Percentiles rank a stretch among this genome's conserved stretches.
These are phyloP conservation scores for Cantharellus anzutake DNA, from an alignment of 768 basidiomycete genomes.

Conservation along the genomic window DNA sequence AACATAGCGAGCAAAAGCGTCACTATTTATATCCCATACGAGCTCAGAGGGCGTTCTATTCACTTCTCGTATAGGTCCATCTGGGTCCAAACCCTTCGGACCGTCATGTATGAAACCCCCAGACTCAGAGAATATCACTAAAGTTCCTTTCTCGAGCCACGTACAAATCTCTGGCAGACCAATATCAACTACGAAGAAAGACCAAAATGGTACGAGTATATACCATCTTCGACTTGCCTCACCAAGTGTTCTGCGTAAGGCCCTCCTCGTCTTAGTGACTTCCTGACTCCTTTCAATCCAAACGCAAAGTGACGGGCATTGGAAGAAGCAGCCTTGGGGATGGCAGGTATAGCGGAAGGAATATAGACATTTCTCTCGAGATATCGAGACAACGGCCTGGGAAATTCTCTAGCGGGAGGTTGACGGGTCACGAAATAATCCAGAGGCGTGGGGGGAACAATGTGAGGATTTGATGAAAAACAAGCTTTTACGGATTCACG, in stretches of 20 bases:
- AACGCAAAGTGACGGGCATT: constrained; percentile 61
- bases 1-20: constrained; percentile 60
- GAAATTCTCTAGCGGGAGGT: constrained; percentile 39
- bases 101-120: not conserved
- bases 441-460: constrained; percentile 36
- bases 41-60: constrained; percentile 44
- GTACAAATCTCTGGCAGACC: constrained; percentile 25
- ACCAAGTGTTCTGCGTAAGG: constrained; percentile 44
- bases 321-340: constrained; percentile 33
- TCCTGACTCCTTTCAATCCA: constrained; percentile 55
- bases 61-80: constrained; percentile 35
- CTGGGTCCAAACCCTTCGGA: constrained; percentile 4
- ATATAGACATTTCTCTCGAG: constrained; percentile 40
- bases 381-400: constrained; percentile 52
- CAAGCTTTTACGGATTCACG: constrained; percentile 25
- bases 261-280: constrained; percentile 41
- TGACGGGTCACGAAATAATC: constrained; percentile 35
- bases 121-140: not conserved
- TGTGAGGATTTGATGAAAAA: constrained; percentile 55
- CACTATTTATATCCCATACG: constrained; percentile 45
- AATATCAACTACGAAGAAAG: not conserved
- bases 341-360: constrained; percentile 24
- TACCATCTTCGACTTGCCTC: constrained; percentile 34
- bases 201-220: not conserved
- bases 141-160: constrained; percentile 44